Percentiles rank a stretch among this genome's conserved stretches.
phyloP scores from a whole-genome alignment of 1,284 basidiomycete species.

The Coniophora puteana region DNA sequence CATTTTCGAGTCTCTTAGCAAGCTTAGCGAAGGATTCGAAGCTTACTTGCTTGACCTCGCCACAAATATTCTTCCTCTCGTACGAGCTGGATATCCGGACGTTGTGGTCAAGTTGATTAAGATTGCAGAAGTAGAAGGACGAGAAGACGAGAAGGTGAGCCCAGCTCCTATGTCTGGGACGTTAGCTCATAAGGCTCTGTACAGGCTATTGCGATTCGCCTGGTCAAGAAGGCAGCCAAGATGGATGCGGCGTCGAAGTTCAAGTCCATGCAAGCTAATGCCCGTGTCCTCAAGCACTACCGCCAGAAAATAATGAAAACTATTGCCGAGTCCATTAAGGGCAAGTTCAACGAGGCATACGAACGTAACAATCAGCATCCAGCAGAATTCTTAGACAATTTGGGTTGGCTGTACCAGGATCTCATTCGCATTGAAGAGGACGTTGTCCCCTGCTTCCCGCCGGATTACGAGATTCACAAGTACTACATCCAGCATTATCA shows the following conservation, averaged over 20 bases:
- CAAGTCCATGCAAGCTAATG: slow-evolving; percentile 89
- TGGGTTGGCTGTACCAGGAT: slow-evolving; percentile 95
- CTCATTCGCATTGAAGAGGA: slow-evolving; percentile 87
- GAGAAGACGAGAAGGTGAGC: slow-evolving; percentile 89
- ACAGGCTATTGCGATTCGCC: slow-evolving; percentile 86
- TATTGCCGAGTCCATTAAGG: slow-evolving; percentile 76
- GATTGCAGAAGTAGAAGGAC: slow-evolving; percentile 91
- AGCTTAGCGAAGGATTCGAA: slow-evolving; percentile 82
- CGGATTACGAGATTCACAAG: slow-evolving; percentile 84
- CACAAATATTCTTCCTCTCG: slow-evolving; percentile 75
- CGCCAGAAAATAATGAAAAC: slow-evolving; percentile 85
- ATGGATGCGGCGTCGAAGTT: slow-evolving; percentile 88
- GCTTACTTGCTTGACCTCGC: slow-evolving; percentile 82
- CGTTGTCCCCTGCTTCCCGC: slow-evolving; percentile 89
- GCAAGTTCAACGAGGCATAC: slow-evolving; percentile 72
- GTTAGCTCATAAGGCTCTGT: slow-evolving; percentile 3
- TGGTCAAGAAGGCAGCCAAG: slow-evolving; percentile 91
- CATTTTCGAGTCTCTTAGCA: slow-evolving; percentile 89
- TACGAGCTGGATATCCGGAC: slow-evolving; percentile 74
- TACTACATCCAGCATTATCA: slow-evolving; percentile 91
- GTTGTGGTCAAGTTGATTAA: slow-evolving; percentile 92
- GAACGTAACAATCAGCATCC: slow-evolving; percentile 61
- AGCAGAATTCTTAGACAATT: slow-evolving; percentile 71
- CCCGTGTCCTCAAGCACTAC: slow-evolving; percentile 95
- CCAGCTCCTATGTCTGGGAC: not conserved